Conservation (phyloP, 1,284 basidiomycete species). For the Ganoderma boninense region DNA sequence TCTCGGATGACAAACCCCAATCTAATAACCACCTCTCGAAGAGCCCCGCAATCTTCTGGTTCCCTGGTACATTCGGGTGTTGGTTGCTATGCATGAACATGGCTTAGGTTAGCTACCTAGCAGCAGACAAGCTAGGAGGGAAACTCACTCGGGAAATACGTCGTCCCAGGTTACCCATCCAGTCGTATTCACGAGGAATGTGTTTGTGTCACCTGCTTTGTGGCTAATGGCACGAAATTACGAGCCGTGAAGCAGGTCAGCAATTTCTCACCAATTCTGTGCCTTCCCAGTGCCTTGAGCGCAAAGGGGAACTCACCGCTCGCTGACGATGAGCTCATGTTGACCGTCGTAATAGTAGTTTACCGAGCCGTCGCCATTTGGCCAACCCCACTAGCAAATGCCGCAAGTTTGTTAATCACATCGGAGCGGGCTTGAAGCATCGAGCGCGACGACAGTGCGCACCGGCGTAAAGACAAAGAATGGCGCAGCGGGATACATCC, state of each 20-base stretch:
- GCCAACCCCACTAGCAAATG: conserved; percentile 61
- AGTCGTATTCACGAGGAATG: conserved; percentile 64
- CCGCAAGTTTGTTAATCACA: neutral
- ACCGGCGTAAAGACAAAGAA: conserved; percentile 66
- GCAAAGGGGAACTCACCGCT: conserved; percentile 45
- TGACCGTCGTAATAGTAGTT: conserved; percentile 58
- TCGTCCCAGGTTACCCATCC: conserved; percentile 63
- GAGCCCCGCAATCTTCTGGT: conserved; percentile 55
- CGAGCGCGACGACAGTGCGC: conserved; percentile 18
- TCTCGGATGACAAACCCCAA: conserved; percentile 51
- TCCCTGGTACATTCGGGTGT: conserved; percentile 58
- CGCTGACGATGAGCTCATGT: conserved; percentile 54
- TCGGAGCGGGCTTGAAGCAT: neutral
- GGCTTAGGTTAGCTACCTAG: neutral
- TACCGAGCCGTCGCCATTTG: conserved; percentile 54
- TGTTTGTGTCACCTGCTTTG: conserved; percentile 53
- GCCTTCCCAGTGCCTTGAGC: too few relatives aligned
- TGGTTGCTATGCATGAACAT: conserved; percentile 51
- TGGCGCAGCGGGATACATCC: conserved; percentile 53
- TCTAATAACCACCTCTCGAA: conserved; percentile 54
- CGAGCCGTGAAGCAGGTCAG: neutral
- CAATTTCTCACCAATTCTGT: too few relatives aligned
- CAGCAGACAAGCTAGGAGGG: neutral
- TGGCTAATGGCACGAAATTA: conserved; percentile 34
- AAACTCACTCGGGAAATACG: conserved; percentile 57